Evolutionary conservation across 2,329 filamentous ascomycete species (phyloP).

Genomic region (Rugonectria rugulosa): DNA sequence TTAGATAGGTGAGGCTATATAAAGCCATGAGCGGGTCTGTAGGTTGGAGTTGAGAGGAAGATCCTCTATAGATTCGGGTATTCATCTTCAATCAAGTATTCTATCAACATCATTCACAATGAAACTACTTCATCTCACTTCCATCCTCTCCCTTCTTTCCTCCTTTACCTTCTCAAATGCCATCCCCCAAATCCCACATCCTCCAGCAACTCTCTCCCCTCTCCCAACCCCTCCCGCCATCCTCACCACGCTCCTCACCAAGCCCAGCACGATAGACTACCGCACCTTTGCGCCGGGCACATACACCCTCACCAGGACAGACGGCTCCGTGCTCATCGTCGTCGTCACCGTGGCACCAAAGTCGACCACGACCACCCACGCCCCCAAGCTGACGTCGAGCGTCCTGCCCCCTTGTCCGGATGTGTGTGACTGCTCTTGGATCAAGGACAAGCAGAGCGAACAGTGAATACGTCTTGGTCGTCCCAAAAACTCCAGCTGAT

Average conservation of each 20-base stretch:
- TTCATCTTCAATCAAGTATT: background rate
- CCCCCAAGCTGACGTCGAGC: background rate
- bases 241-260: background rate
- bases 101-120: background rate
- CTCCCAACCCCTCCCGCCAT: background rate
- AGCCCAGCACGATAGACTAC: conserved; percentile 28
- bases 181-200: background rate
- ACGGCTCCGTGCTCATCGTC: conserved; percentile 28
- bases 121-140: background rate
- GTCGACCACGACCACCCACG: background rate
- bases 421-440: conserved; percentile 39
- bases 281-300: conserved; percentile 36
- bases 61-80: background rate
- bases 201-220: too few species aligned
- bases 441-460: conserved; percentile 37
- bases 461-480: conserved; percentile 23
- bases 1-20: background rate
- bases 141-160: background rate
- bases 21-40: background rate
- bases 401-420: conserved; percentile 19
- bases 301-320: conserved; percentile 32
- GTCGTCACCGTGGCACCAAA: conserved; percentile 24
- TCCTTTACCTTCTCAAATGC: background rate
- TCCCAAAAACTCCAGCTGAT: background rate
- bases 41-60: background rate